Base-by-base conservation (phyloP, 164 flowering plant genomes). In the Chimonanthus salicifolius region DNA sequence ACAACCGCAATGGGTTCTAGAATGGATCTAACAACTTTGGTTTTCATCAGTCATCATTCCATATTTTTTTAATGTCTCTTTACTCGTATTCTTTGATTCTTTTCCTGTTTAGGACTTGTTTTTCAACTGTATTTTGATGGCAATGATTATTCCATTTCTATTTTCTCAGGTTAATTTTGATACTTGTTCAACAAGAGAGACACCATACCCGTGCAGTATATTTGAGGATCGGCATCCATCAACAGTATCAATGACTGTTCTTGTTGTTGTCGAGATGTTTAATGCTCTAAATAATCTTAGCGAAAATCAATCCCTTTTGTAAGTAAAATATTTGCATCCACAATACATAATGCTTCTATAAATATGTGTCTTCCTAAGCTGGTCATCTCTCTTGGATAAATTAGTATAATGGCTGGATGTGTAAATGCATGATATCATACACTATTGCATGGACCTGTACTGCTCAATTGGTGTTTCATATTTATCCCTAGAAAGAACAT, bases 221-320 rank as follows among this genome's bases (percentile, higher is more conserved):
- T 96, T 93, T 86, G 90, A 84, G 51, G 97, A 96, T 79, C 88
- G 88, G 21, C 99, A 89, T 83, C 97, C 99, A 50, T 96, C 99
- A 49, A 96, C 99, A 67, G 94, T 96, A 74, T 76, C 99, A 69
- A 96, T 96, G 99, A 96, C 98, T 46, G 99, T 96, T 47, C 95
- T 96, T 77, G 99, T 96, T 74, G 98, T 96, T 72, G 99, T 96
- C 72, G 99, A 96, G 84, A 96, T 96, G 99, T 96, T 96, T 80
- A 96, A 96, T 81, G 99, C 99, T 48, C 80, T 96, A 80, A 96
- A 96, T 80, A 96, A 96, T 80, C 96, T 95, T 71, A 95, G 99
- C 77, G 99, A 95, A 88, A 93, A 95, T 74, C 99, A 93, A 74
- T 95, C 99, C 64, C 90, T 95, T 67, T 68, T 89, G 99, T 95